Conservation (phyloP, 495 filamentous ascomycete species). For the Neurospora tetrasperma region DNA sequence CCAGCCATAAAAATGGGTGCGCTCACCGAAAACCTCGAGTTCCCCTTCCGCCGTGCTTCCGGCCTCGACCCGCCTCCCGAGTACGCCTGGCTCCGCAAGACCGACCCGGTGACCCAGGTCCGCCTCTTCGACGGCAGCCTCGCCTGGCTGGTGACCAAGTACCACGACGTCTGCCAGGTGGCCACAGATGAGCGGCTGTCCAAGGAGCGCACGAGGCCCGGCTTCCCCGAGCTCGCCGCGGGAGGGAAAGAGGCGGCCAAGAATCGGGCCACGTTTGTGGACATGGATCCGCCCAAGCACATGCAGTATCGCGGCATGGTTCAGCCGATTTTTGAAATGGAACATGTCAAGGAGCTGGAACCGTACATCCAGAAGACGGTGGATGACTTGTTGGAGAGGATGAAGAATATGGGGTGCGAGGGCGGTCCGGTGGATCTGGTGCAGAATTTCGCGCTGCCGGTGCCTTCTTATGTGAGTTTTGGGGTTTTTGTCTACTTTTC, state of each 20-base stretch:
- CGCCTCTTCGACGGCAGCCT: constrained; percentile 33
- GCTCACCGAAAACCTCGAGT: constrained; percentile 12
- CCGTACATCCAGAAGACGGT: constrained; percentile 37
- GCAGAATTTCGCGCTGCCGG: constrained; percentile 32
- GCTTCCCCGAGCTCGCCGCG: constrained; percentile 34
- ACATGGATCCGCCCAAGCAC: constrained; percentile 38
- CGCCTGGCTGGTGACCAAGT: constrained; percentile 37
- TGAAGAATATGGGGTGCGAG: constrained; percentile 22
- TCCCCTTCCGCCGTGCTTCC: constrained; percentile 34
- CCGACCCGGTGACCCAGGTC: constrained; percentile 31
- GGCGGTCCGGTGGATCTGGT: constrained; percentile 31
- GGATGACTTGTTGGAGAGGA: constrained; percentile 24
- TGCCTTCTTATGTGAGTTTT: constrained; percentile 30
- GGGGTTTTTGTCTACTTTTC: not conserved
- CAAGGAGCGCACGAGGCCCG: constrained; percentile 29
- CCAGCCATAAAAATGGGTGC: constrained; percentile 7
- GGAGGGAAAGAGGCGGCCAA: constrained; percentile 33
- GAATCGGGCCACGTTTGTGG: constrained; percentile 36
- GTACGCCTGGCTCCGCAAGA: constrained; percentile 30
- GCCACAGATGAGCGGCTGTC: constrained; percentile 32
- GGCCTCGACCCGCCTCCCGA: constrained; percentile 31
- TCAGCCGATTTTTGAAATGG: constrained; percentile 26
- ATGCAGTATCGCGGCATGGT: constrained; percentile 35
- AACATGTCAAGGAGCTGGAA: constrained; percentile 26
- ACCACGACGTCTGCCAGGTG: constrained; percentile 33